Percentiles rank a stretch among this genome's conserved stretches.
Evolutionary conservation across 169 alveolate species (phyloP).

Genomic region (Plasmodium chabaudi): DNA sequence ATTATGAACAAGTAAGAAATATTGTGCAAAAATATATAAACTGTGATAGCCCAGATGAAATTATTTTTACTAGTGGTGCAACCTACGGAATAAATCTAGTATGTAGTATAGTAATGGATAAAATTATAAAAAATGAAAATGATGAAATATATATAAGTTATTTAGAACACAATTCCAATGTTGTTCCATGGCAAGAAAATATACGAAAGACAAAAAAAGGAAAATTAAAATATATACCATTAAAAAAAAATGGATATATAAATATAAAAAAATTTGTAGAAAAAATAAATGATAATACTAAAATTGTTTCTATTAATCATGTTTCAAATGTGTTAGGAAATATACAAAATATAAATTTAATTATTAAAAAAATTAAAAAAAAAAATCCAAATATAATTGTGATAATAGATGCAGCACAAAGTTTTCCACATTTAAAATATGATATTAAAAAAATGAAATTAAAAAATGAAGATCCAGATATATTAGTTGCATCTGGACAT

Average conservation of each 20-base stretch:
- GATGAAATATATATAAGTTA: slow-evolving; percentile 80
- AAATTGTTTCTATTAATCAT: slow-evolving; percentile 79
- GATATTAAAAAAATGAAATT: slow-evolving; percentile 71
- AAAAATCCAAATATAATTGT: slow-evolving; percentile 69
- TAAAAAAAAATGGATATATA: slow-evolving; percentile 76
- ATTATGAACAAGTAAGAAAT: slow-evolving; percentile 75
- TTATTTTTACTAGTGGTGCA: slow-evolving; percentile 83
- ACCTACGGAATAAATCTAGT: slow-evolving; percentile 82
- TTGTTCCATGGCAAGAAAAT: slow-evolving; percentile 84
- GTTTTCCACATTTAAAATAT: slow-evolving; percentile 76
- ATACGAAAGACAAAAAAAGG: slow-evolving; percentile 58
- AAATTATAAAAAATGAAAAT: slow-evolving; percentile 49
- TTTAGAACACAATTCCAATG: slow-evolving; percentile 83
- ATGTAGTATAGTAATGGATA: slow-evolving; percentile 70
- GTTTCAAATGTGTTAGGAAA: slow-evolving; percentile 83
- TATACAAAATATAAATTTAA: slow-evolving; percentile 63
- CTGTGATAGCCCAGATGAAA: slow-evolving; percentile 76
- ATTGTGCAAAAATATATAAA: slow-evolving; percentile 61
- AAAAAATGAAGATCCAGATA: slow-evolving; percentile 75
- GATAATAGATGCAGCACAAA: slow-evolving; percentile 83
- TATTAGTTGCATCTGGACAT: slow-evolving; percentile 84
- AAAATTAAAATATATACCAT: slow-evolving; percentile 73
- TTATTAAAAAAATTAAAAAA: slow-evolving; percentile 75
- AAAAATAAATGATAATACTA: slow-evolving; percentile 52
- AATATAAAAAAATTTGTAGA: slow-evolving; percentile 76